Evolutionary conservation across 106 monocot genomes (phyloP).

Genomic region (Dactylorhiza incarnata): DNA sequence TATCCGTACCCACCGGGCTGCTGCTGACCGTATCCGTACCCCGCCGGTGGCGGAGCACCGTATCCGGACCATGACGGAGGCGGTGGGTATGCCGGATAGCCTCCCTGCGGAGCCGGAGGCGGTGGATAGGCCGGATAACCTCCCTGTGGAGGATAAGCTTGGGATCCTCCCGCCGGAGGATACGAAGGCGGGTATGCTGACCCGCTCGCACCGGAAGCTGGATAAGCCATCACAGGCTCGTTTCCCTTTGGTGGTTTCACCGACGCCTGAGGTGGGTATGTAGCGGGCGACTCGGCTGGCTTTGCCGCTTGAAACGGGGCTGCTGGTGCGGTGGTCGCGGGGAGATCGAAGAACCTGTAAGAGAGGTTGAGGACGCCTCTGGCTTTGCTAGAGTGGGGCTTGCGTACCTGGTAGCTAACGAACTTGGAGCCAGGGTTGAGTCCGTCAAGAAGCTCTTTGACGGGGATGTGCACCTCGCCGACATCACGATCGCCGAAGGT

Average conservation of each 20-base stretch:
- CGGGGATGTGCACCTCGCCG: constrained; percentile 74
- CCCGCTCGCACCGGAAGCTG: constrained; percentile 15
- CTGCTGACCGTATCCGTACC: constrained; percentile 22
- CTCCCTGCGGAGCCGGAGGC: not conserved
- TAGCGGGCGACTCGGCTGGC: not conserved
- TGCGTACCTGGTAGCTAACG: constrained; percentile 52
- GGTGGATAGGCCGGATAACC: not conserved
- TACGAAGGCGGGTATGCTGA: constrained; percentile 18
- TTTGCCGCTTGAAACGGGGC: not conserved
- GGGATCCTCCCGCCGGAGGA: constrained; percentile 3
- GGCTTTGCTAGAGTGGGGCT: constrained; percentile 29
- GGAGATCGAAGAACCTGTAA: constrained; percentile 50
- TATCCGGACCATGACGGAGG: constrained; percentile 10
- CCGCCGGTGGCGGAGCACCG: constrained; percentile 17
- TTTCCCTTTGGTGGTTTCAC: not conserved
- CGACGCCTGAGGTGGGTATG: constrained; percentile 7
- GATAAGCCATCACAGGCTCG: constrained; percentile 38
- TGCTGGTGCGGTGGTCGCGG: not conserved
- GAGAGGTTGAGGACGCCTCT: constrained; percentile 79
- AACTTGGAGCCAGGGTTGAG: not conserved
- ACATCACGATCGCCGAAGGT: constrained; percentile 71
- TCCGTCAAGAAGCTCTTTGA: constrained; percentile 47
- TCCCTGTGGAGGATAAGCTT: not conserved
- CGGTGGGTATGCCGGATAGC: constrained; percentile 8
- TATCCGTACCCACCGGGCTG: constrained; percentile 15